Evolutionary conservation across 106 monocot species (phyloP).

Genomic region (Amphibolis antarctica): DNA sequence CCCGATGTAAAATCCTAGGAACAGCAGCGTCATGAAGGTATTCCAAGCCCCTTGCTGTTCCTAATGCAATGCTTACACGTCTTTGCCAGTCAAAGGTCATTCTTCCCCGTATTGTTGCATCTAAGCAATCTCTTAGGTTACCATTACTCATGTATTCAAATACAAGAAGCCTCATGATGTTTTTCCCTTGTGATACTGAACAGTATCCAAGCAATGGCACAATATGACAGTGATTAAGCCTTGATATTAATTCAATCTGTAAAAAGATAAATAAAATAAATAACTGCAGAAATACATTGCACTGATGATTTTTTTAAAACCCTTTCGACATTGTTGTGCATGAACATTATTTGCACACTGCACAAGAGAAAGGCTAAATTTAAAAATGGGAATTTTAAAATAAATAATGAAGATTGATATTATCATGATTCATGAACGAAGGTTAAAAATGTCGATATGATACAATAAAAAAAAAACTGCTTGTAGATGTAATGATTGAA

Average conservation of each 20-base stretch:
- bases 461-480: too few relatives aligned
- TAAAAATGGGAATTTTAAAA: too few relatives aligned
- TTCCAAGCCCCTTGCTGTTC: slow-evolving; percentile 82
- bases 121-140: slow-evolving; percentile 71
- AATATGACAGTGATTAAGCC: slow-evolving; percentile 85
- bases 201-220: slow-evolving; percentile 87
- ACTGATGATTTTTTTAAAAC: too few relatives aligned
- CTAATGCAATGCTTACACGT: slow-evolving; percentile 66
- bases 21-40: slow-evolving; percentile 95
- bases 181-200: slow-evolving; percentile 48
- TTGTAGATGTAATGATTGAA: too few relatives aligned
- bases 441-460: too few relatives aligned
- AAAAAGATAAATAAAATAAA: background rate
- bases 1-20: slow-evolving; percentile 85
- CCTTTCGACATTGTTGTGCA: too few relatives aligned
- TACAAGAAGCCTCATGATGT: slow-evolving; percentile 54
- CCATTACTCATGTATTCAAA: slow-evolving; percentile 88
- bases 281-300: background rate
- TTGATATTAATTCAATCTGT: slow-evolving; percentile 85
- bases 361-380: too few relatives aligned
- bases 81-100: slow-evolving; percentile 58
- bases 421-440: too few relatives aligned
- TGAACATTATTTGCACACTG: too few relatives aligned
- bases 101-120: slow-evolving; percentile 36
- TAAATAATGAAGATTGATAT: too few relatives aligned